Base-by-base conservation (phyloP, 169 alveolate genomes). In the Cryptosporidium parvum region DNA sequence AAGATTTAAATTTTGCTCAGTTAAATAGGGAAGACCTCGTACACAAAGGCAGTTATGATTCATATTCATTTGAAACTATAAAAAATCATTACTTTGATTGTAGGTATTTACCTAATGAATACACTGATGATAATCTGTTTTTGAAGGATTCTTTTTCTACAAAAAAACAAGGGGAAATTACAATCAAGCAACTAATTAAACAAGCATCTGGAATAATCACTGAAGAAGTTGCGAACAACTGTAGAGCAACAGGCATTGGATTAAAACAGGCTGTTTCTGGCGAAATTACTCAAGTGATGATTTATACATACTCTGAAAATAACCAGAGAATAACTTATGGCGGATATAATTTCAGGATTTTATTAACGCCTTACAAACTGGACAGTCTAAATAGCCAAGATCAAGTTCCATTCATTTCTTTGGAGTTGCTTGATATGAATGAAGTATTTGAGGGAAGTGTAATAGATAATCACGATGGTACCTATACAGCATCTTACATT, bases 231-330 rank as follows among this genome's bases (percentile, higher is more conserved):
- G 89, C 89, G 23, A 62, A 39, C 42, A 80, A 80, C 37, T 80
- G 89, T 39, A 33, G 89, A 6, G 89, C 48, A 62, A 80, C 75
- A 42, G 89, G 89, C 62, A 80, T 80, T 42, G 89, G 89, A 21
- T 48, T 80, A 21, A 62, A 80, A 12, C 62, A 39, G 33, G 73
- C 89, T 1, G 29, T 65, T 26, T 69, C 89, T 23, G 89, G 89
- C 4, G 89, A 80, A 80, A 80, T 80, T 16, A 80, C 89, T 23
- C 89, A 80, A 31, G 12, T 80, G 21, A 44, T 65, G 67, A 80
- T 80, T 18, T 62, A 80, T 48, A 59, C 89, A 39, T 80, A 44
- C 62, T 62, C 89, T 31, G 75, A 80, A 48, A 58, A 80, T 80
- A 62, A 48, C 31, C 51, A 80, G 62, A 80, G 72, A 62, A 62